These are phyloP conservation scores for Trichoderma sp. DNA, from an alignment of 2,329 filamentous ascomycete genomes.

Conservation along the genomic window DNA sequence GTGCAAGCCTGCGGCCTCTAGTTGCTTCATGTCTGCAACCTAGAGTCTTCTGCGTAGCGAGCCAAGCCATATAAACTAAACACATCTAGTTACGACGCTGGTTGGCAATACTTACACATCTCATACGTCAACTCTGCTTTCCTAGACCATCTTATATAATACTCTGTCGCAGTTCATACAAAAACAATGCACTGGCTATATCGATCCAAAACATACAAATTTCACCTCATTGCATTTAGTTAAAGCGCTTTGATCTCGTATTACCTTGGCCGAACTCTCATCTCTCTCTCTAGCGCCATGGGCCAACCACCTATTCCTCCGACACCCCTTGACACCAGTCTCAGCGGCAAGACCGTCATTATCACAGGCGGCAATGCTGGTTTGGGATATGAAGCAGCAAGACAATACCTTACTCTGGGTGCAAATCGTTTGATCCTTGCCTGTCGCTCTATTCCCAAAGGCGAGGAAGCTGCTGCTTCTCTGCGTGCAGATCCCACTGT, in stretches of 20 bases:
- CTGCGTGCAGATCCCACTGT: conserved; percentile 9
- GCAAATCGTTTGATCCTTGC: conserved; percentile 11
- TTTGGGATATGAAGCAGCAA: conserved; percentile 11
- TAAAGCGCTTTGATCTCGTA: not conserved
- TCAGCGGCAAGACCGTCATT: conserved; percentile 16
- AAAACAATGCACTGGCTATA: not conserved
- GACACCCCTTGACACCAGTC: not conserved
- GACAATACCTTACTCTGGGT: conserved; percentile 16
- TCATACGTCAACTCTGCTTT: not conserved
- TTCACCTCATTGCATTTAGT: not conserved
- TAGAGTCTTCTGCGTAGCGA: not conserved
- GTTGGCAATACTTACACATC: not conserved
- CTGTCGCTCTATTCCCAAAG: not conserved
- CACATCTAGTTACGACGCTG: not conserved
- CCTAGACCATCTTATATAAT: not conserved
- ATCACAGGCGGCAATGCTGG: conserved; percentile 17
- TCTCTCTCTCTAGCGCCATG: not conserved
- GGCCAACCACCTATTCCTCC: conserved; percentile 15
- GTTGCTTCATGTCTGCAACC: not conserved
- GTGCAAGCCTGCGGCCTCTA: not conserved
- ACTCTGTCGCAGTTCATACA: not conserved
- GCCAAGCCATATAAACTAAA: not conserved
- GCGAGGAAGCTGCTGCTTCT: not conserved
- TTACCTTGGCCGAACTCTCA: not conserved
- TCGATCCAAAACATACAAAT: no score